Evolutionary conservation across 495 filamentous ascomycete genomes (phyloP).

Genomic region (Lasiosphaeria hispida): DNA sequence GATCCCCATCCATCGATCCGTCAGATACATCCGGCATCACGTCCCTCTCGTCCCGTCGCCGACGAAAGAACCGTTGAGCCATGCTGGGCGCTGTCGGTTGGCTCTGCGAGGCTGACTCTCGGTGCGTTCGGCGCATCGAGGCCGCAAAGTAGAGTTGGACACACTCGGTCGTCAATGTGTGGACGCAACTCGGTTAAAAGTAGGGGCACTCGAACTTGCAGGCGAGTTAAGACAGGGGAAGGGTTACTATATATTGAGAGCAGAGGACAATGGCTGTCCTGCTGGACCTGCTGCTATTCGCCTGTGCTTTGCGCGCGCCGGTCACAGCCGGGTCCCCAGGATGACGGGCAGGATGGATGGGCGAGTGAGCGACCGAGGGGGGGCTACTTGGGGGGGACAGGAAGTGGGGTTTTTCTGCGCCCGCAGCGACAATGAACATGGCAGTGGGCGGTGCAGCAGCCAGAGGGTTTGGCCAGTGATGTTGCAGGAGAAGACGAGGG

Average conservation of each 20-base stretch:
- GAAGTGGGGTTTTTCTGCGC: not conserved
- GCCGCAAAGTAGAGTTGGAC: conserved; percentile 19
- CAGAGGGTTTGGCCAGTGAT: not conserved
- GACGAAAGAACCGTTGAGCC: conserved; percentile 27
- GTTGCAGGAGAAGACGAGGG: conserved; percentile 10
- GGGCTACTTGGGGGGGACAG: not conserved
- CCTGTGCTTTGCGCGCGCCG: conserved; percentile 14
- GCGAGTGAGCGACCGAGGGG: not conserved
- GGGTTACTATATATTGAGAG: conserved; percentile 24
- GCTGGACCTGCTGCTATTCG: conserved; percentile 5
- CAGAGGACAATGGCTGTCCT: conserved; percentile 26
- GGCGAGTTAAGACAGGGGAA: conserved; percentile 19
- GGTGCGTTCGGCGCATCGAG: conserved; percentile 25
- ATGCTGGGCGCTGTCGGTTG: conserved; percentile 12
- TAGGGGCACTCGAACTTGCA: conserved; percentile 6
- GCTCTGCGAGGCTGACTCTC: conserved; percentile 4
- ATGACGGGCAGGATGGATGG: not conserved
- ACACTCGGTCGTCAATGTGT: conserved; percentile 16
- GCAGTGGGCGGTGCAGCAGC: not conserved
- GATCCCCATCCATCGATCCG: conserved; percentile 30
- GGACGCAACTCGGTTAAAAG: conserved; percentile 20
- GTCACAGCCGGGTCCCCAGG: conserved; percentile 24
- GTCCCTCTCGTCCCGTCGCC: conserved; percentile 25
- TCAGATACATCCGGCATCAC: conserved; percentile 26
- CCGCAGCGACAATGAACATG: conserved; percentile 2